Base-by-base conservation (phyloP, 768 basidiomycete species). In the Naganishia friedmannii region DNA sequence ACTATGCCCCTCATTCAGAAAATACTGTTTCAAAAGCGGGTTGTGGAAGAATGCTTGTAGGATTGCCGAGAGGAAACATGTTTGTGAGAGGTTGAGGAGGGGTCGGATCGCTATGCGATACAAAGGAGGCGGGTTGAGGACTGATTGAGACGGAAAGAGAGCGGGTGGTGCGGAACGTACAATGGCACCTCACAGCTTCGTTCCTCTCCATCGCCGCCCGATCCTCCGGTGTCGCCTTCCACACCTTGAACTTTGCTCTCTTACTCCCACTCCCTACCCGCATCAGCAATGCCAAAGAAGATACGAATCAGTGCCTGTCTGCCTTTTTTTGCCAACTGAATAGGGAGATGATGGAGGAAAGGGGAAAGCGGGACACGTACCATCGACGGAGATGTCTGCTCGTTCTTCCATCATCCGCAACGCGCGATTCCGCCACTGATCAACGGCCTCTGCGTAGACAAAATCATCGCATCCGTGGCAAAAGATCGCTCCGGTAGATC, bases 31-130 rank as follows among this genome's bases (percentile, higher is more conserved):
- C 5, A 97, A 83, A 5, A 95, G 84, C 0, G 95, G 94, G 74
- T 96, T 98, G 81, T 92, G 90, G 9, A 91, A 84, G 75, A 98
- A 88, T 15, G 87, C 87, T 80, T 98, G 95, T 13, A 98, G 85
- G 26, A 96, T 88, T 65, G 89, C 92, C 73, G 92, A 95, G 74
- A 98, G 85, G 82, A 93, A 97, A 77, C 95, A 98, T 0, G 93
- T 97, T 79, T 93, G 89, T 1, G 92, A 92, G 0, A 95, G 86
- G 79, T 95, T 94, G 53, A 92, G 82, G 3, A 95, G 84, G 0
- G 93, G 92, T 69, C 90, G 85, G n/a, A 90, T 87, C 65, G 88
- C 91, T 91, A 66, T 10, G 68, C 69, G 54, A n/a, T n/a, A n/a
- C n/a, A n/a, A n/a, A n/a, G n/a, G n/a, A n/a, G n/a, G n/a, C n/a